Percentiles rank a stretch among this genome's conserved stretches.
These are phyloP conservation scores for Helianthus annuus DNA, from an alignment of 129 eudicot genomes.

Conservation along the genomic window HanXRQr2.0-SUNRISE NC_035438.2:74068549-74069048, in stretches of 20 bases:
- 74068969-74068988: background rate
- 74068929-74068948: background rate
- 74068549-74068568: no score
- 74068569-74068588: no score
- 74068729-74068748: constrained; percentile 11
- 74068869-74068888: background rate
- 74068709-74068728: constrained; percentile 19
- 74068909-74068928: background rate
- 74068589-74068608: no score
- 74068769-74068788: constrained; percentile 1
- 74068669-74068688: no score
- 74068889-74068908: background rate
- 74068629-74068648: no score
- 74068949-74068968: background rate
- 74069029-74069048: background rate
- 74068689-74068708: background rate
- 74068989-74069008: background rate
- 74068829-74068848: background rate
- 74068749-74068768: background rate
- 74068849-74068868: constrained; percentile 2
- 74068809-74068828: background rate
- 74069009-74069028: constrained; percentile 8
- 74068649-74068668: no score
- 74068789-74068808: no score
- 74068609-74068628: no score